Conservation (phyloP, 352 stramenopile species). For the Peronosclerospora sorghi region DNA sequence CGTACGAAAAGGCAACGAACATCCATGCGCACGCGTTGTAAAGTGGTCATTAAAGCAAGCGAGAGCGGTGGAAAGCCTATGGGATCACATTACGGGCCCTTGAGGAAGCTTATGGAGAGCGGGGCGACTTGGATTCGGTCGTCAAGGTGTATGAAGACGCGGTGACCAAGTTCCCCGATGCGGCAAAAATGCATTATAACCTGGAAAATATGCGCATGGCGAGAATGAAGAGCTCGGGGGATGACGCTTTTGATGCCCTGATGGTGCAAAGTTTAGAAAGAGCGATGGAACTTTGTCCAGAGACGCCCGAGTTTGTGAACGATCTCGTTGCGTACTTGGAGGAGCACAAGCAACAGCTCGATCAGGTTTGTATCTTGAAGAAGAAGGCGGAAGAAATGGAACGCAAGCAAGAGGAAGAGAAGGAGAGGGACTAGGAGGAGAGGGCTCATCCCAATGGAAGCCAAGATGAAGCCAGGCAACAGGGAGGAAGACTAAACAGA, state of each 20-base stretch:
- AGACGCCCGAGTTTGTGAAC: slow-evolving; percentile 39
- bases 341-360: slow-evolving; percentile 10
- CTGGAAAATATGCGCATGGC: slow-evolving; percentile 57
- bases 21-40: slow-evolving; percentile 18
- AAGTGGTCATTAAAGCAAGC: slow-evolving; percentile 3
- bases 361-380: slow-evolving; percentile 12
- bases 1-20: slow-evolving; percentile 25
- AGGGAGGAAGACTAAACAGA: too few species aligned
- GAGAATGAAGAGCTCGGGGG: slow-evolving; percentile 13
- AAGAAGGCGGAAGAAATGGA: slow-evolving; percentile 12
- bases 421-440: slow-evolving; percentile 3
- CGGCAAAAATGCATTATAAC: slow-evolving; percentile 60
- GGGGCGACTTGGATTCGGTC: slow-evolving; percentile 39
- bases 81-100: slow-evolving; percentile 40
- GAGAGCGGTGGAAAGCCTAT: slow-evolving; percentile 31
- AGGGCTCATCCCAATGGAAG: too few species aligned
- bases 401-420: slow-evolving; percentile 4
- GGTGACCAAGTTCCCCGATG: slow-evolving; percentile 19
- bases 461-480: too few species aligned
- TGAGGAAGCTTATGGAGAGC: slow-evolving; percentile 38
- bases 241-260: slow-evolving; percentile 13
- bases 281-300: slow-evolving; percentile 28
- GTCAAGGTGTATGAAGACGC: slow-evolving; percentile 39
- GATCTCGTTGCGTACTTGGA: slow-evolving; percentile 35
- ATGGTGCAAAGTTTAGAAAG: slow-evolving; percentile 25